Conservation (phyloP, 805 yeast species). For the Zygotorulaspora sp. region DNA sequence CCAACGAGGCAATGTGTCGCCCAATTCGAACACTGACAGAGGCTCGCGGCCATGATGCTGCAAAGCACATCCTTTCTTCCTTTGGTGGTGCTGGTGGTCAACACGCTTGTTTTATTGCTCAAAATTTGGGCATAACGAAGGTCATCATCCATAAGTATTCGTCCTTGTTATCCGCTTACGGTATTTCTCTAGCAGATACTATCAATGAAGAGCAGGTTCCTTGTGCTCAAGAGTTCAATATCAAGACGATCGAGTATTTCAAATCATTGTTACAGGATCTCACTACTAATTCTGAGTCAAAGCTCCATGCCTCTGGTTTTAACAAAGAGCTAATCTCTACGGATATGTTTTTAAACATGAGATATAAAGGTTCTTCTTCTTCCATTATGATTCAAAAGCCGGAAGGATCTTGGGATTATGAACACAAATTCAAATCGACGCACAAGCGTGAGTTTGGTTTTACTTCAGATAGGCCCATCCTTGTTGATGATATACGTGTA, state of each 20-base stretch:
- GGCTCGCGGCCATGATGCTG: slow-evolving; percentile 66
- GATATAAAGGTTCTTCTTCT: slow-evolving; percentile 84
- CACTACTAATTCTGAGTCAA: slow-evolving; percentile 1
- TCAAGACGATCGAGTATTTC: not conserved
- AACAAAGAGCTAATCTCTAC: slow-evolving; percentile 17
- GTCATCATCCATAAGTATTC: slow-evolving; percentile 76
- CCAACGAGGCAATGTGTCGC: slow-evolving; percentile 84
- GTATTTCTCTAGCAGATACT: slow-evolving; percentile 47
- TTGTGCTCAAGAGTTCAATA: slow-evolving; percentile 2
- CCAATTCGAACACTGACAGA: slow-evolving; percentile 81
- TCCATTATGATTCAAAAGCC: slow-evolving; percentile 56
- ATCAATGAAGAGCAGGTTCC: slow-evolving; percentile 4
- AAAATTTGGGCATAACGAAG: slow-evolving; percentile 57
- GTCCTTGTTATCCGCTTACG: slow-evolving; percentile 79
- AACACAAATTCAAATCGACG: slow-evolving; percentile 43
- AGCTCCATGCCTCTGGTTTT: slow-evolving; percentile 25
- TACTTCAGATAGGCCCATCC: slow-evolving; percentile 49
- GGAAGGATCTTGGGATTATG: slow-evolving; percentile 29
- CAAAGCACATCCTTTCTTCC: slow-evolving; percentile 66
- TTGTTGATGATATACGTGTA: slow-evolving; percentile 68
- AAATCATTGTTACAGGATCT: slow-evolving; percentile 2
- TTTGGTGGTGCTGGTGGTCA: slow-evolving; percentile 96
- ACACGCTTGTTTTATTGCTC: slow-evolving; percentile 73
- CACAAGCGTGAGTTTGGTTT: slow-evolving; percentile 74
- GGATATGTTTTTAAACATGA: slow-evolving; percentile 48